Conservation (phyloP, 2,329 filamentous ascomycete genomes). For the Fusarium sp. region DNA sequence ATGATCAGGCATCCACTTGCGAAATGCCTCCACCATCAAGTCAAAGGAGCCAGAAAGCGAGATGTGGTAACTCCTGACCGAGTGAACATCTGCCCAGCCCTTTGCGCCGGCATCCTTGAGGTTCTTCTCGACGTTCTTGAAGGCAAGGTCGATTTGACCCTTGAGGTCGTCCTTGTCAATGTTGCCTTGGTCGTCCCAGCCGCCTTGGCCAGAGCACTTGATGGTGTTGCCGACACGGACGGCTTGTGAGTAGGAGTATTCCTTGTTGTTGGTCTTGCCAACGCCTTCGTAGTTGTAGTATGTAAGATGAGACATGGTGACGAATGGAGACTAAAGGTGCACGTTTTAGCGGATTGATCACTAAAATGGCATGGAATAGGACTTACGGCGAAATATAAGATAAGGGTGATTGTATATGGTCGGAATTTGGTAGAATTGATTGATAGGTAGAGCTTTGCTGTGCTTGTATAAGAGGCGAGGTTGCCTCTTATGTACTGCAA, state of each 20-base stretch:
- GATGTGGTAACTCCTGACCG: conserved; percentile 60
- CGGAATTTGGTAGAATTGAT: neutral
- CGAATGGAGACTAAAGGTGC: neutral
- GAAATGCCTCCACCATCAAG: conserved; percentile 61
- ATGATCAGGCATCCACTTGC: conserved; percentile 64
- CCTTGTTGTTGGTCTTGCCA: conserved; percentile 44
- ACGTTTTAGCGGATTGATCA: neutral
- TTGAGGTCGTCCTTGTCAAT: conserved; percentile 53
- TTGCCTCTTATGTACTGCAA: conserved; percentile 26
- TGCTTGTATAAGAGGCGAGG: neutral
- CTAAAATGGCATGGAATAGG: no score
- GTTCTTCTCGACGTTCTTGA: conserved; percentile 66
- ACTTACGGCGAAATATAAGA: neutral
- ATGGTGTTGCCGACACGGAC: conserved; percentile 39
- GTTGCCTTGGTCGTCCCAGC: conserved; percentile 40
- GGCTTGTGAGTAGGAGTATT: conserved; percentile 44
- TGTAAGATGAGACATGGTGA: conserved; percentile 49
- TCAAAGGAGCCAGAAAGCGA: conserved; percentile 55
- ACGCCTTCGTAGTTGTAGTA: conserved; percentile 52
- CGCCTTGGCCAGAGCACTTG: conserved; percentile 44
- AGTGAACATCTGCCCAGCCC: conserved; percentile 67
- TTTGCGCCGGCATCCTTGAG: conserved; percentile 66
- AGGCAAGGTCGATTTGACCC: conserved; percentile 64
- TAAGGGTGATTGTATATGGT: neutral
- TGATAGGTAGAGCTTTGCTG: neutral